Conservation (phyloP, 371 early-diverging fungal genomes). For the Batkoa obscura region DNA sequence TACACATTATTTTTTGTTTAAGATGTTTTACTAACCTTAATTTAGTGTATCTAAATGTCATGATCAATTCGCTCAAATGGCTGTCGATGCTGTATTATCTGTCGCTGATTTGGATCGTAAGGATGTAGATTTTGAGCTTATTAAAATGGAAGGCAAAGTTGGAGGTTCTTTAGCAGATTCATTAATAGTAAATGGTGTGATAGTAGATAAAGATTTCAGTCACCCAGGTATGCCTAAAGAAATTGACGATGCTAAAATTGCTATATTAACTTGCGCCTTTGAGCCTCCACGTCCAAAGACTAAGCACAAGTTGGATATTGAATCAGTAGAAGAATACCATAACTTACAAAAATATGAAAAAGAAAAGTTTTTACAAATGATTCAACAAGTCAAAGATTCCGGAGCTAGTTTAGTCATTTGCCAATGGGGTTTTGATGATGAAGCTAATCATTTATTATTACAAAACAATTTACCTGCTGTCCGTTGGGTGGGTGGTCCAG, state of each 20-base stretch:
- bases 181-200: conserved; percentile 90
- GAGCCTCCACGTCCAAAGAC: conserved; percentile 99
- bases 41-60: conserved; percentile 88
- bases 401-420: conserved; percentile 98
- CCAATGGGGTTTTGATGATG: conserved; percentile 99
- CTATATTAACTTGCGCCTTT: conserved; percentile 98
- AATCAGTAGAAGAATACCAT: conserved; percentile 93
- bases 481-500: conserved; percentile 99
- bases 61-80: conserved; percentile 92
- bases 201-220: conserved; percentile 98
- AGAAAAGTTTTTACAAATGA: conserved; percentile 95
- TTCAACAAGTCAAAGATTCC: conserved; percentile 85
- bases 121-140: conserved; percentile 99
- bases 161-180: conserved; percentile 92
- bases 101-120: conserved; percentile 97
- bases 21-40: background rate
- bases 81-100: conserved; percentile 92
- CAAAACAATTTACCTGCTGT: conserved; percentile 98
- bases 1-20: conserved; percentile 18
- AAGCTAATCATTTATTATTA: conserved; percentile 98
- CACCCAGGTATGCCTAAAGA: conserved; percentile 99
- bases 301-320: conserved; percentile 98
- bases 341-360: conserved; percentile 91
- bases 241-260: conserved; percentile 90
- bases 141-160: conserved; percentile 97